Base-by-base conservation (phyloP, 2,329 filamentous ascomycete genomes). In the Calonectria hongkongensis region DNA sequence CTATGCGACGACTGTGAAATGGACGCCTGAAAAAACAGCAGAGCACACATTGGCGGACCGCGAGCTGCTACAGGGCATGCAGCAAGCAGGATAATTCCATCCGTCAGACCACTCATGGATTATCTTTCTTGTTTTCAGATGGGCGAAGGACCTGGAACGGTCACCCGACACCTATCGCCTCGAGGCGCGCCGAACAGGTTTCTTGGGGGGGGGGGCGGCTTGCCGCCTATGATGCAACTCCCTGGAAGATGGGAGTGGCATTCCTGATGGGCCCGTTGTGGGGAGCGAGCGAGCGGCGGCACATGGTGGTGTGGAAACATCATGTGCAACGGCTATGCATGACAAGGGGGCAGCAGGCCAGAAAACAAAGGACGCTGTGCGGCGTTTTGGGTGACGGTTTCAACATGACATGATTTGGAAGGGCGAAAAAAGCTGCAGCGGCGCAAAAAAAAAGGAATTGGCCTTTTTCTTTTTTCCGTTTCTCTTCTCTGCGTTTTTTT, bases 231-330 rank as follows among this genome's bases (percentile, higher is more conserved):
- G 48, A 45, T 66, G 45, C 47, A 63, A 63, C 63, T 73, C 73
- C 69, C 69, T 71, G 69, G 69, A 71, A 71, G 51, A 65, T 25
- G 69, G 69, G 69, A 70, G 41, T 50, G 60, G 28, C 28, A 48
- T 36, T 28, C 21, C 45, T 25, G 67, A 70, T 21, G 48, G 67
- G 16, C 27, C 47, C 64, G 70, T 36, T 21, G 21, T 21, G 21
- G 21, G 21, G 21, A 58, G 56, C 33, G 74, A 39, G 33, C 41
- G 56, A 41, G 56, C 33, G 12, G 33, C 36, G n/a, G 56, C 36
- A 41, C 56, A 43, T 62, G 56, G 56, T 62, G 56, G 48, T 54
- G 58, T 54, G 67, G 51, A 33, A 68, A 28, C 65, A 64, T 47
- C 36, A 62, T 45, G 28, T 43, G 41, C 21, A 47, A 43, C 33